Percentiles rank a stretch among this genome's conserved stretches.
phyloP scores from a whole-genome alignment of 2,329 filamentous ascomycete species.

The Clonostachys byssicola region DNA sequence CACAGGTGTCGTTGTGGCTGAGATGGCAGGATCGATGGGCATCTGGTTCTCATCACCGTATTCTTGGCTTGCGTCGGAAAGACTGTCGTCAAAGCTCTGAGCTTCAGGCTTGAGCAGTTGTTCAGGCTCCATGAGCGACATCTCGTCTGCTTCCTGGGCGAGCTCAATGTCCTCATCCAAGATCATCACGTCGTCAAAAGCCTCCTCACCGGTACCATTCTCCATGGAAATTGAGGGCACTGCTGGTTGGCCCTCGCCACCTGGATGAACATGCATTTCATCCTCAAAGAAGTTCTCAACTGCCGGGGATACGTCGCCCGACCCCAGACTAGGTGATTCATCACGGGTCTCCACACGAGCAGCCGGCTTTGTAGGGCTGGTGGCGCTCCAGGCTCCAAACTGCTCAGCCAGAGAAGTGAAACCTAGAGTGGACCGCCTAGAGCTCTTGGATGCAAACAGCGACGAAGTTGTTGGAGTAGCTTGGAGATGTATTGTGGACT shows the following conservation, averaged over 20 bases:
- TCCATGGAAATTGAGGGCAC: background rate
- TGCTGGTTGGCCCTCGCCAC: conserved; percentile 3
- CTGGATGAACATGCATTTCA: conserved; percentile 41
- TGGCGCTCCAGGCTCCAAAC: conserved; percentile 58
- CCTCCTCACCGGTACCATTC: background rate
- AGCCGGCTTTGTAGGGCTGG: conserved; percentile 42
- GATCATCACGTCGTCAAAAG: conserved; percentile 39
- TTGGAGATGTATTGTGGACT: background rate
- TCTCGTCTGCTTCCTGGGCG: conserved; percentile 54
- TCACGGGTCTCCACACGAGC: too few relatives aligned
- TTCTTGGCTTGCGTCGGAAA: conserved; percentile 60
- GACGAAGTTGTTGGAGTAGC: background rate
- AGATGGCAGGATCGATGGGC: conserved; percentile 46
- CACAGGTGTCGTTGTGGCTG: conserved; percentile 50
- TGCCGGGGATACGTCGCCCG: background rate
- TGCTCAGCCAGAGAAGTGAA: conserved; percentile 63
- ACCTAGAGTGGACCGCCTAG: conserved; percentile 27
- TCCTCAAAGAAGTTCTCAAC: conserved; percentile 54
- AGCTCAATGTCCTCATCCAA: conserved; percentile 54
- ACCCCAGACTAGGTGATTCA: background rate
- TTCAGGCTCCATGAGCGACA: conserved; percentile 48
- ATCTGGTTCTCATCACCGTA: conserved; percentile 64
- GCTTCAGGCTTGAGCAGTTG: conserved; percentile 26
- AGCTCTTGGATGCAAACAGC: conserved; percentile 10
- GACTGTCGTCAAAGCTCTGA: conserved; percentile 36